Evolutionary conservation across 2,329 filamentous ascomycete genomes (phyloP), one percentile per base, ranked within the genome.

Genomic region (Orbilia oligospora): DNA sequence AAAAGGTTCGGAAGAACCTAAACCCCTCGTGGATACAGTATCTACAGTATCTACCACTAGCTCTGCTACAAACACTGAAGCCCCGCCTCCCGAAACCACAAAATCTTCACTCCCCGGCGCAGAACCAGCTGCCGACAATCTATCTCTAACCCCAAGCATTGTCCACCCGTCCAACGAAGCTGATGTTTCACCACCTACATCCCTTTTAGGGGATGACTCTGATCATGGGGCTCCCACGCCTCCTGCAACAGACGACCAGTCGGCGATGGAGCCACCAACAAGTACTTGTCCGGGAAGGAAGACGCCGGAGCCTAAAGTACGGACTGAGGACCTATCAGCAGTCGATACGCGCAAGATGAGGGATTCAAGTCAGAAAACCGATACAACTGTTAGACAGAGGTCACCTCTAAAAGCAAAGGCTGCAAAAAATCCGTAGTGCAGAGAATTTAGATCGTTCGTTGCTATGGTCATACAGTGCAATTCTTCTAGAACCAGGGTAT

Each of bases 1-100:
- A 12, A 76, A 66, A 18, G 66, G 24, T 0, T 27, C 30, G 18
- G 72, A 48, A 61, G 48, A 66, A 22, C 20, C 55, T 14, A 53
- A 30, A 10, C 49, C 53, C 9, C 10, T 41, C 38, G 20, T 16
- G 12, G 48, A 70, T 55, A 18, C 48, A 44, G 33, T 16, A n/a
- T 6, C 27, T 30, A 18, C 48, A 33, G 33, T 16, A n/a, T 22
- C 58, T 10, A 24, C 72, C 36, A 33, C 22, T 33, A 36, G 56
- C 8, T 38, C 22, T 46, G 24, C 49, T 2, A 33, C 24, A 41
- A 48, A 64, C 18, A 14, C 51, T n/a, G 66, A 70, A 46, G 30
- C 1, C 24, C 14, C 48, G 14, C 51, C 51, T n/a, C 22, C 48
- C 18, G 49, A 38, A 27, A 51, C 27, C 9, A 36, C 71, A 70